A percentile compares a stretch with the other conserved stretches of the same genome.
Conservation (phyloP, 306 rosid genomes). For the Vigna radiata region DNA sequence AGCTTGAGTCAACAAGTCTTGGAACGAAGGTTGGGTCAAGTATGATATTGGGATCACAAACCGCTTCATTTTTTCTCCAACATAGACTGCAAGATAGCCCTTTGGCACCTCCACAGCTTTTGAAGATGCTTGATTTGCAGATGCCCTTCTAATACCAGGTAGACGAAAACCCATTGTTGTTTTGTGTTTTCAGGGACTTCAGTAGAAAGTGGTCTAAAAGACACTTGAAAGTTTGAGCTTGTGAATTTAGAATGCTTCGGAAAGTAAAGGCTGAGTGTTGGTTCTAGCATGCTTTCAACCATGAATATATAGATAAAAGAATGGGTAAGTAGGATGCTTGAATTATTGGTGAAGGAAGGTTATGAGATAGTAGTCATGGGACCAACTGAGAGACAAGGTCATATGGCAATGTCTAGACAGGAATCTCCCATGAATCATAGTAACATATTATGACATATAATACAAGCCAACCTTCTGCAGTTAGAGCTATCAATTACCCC, state of each 20-base stretch:
- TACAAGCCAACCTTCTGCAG: slow-evolving; percentile 3
- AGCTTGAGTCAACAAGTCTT: slow-evolving; percentile 44
- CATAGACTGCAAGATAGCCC: slow-evolving; percentile 57
- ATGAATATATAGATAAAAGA: slow-evolving; percentile 46
- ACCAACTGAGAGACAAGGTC: slow-evolving; percentile 25
- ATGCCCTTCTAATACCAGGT: slow-evolving; percentile 34
- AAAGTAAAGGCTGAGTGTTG: slow-evolving; percentile 29
- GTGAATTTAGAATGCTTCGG: slow-evolving; percentile 10
- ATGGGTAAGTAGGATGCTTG: slow-evolving; percentile 11
- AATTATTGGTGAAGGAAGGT: slow-evolving; percentile 10
- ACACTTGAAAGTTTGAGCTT: background rate
- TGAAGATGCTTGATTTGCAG: slow-evolving; percentile 37
- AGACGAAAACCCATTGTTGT: slow-evolving; percentile 49
- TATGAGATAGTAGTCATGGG: background rate
- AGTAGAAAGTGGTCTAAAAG: slow-evolving; percentile 1
- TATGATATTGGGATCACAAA: slow-evolving; percentile 55
- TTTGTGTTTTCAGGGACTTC: background rate
- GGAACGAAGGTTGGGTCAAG: slow-evolving; percentile 53
- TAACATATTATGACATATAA: background rate
- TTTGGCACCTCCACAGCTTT: slow-evolving; percentile 50
- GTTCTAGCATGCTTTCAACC: slow-evolving; percentile 7
- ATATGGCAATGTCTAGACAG: slow-evolving; percentile 39
- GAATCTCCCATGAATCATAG: background rate
- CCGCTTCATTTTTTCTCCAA: slow-evolving; percentile 57
- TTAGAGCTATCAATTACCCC: background rate